These are phyloP conservation scores for Aspergillus sp. DNA, from an alignment of 2,329 filamentous ascomycete species.

Conservation along the genomic window DNA sequence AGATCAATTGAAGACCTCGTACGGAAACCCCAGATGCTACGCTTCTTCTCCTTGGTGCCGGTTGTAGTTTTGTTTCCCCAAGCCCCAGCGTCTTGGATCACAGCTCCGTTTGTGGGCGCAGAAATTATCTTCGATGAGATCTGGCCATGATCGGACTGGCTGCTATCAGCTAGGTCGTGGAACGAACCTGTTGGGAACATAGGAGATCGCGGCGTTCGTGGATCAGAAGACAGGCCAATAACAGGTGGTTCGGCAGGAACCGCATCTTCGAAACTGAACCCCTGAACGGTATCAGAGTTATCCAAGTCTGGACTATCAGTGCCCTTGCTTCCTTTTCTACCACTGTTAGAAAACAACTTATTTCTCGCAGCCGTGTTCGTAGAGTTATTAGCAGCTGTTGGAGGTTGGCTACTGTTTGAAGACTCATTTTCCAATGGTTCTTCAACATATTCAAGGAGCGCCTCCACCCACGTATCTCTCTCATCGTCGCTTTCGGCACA, in stretches of 20 bases:
- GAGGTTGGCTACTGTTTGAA: constrained; percentile 21
- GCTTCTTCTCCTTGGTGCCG: constrained; percentile 77
- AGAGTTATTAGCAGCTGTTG: constrained; percentile 19
- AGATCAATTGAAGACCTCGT: constrained; percentile 71
- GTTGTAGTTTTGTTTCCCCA: constrained; percentile 77
- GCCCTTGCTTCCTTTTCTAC: constrained; percentile 32
- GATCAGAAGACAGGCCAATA: constrained; percentile 44
- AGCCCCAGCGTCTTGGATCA: constrained; percentile 77
- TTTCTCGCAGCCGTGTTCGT: constrained; percentile 23
- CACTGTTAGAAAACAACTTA: constrained; percentile 25
- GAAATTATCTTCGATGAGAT: constrained; percentile 64
- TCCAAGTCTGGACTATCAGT: constrained; percentile 42
- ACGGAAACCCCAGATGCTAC: constrained; percentile 64
- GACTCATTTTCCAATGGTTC: constrained; percentile 33
- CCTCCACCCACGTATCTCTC: constrained; percentile 90
- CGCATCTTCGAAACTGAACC: constrained; percentile 58
- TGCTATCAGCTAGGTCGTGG: constrained; percentile 29
- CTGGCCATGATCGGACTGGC: constrained; percentile 28
- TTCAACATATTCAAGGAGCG: constrained; percentile 85
- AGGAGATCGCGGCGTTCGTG: constrained; percentile 33
- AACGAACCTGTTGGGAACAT: constrained; percentile 30
- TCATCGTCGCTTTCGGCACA: constrained; percentile 94
- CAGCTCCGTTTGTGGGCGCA: constrained; percentile 76
- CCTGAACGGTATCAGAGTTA: constrained; percentile 40
- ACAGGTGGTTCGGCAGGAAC: constrained; percentile 59